Evolutionary conservation across 2,329 filamentous ascomycete genomes (phyloP).

Genomic region (Emergomyces africanus): DNA sequence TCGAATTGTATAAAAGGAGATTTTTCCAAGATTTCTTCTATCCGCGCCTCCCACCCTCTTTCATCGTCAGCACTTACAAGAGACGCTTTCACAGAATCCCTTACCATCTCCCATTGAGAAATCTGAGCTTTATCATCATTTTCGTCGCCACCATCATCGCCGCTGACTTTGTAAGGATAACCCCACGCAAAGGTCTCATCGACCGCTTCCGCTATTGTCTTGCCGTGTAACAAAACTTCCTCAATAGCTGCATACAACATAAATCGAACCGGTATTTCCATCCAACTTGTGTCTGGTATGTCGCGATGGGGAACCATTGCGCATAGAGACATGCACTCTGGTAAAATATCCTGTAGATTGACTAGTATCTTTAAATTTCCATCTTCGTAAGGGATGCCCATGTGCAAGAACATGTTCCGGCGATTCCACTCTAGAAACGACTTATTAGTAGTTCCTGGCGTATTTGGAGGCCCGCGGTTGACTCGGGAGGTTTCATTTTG

Average conservation of each 20-base stretch:
- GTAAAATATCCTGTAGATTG: slow-evolving; percentile 31
- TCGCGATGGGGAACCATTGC: slow-evolving; percentile 19
- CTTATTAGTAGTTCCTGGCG: neutral
- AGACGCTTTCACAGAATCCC: slow-evolving; percentile 7
- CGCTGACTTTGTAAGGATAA: slow-evolving; percentile 12
- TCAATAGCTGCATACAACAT: slow-evolving; percentile 41
- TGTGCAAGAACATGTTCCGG: slow-evolving; percentile 15
- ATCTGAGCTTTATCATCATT: neutral
- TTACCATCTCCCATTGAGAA: neutral
- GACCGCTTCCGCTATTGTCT: slow-evolving; percentile 23
- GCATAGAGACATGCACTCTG: slow-evolving; percentile 38
- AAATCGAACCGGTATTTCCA: slow-evolving; percentile 34
- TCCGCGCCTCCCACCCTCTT: slow-evolving; percentile 13
- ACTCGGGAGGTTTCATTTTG: neutral
- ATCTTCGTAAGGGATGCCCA: slow-evolving; percentile 17
- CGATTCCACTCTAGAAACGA: slow-evolving; percentile 15
- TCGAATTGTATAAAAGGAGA: slow-evolving; percentile 29
- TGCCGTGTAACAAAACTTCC: slow-evolving; percentile 31
- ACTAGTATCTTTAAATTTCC: slow-evolving; percentile 11
- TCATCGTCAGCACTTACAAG: slow-evolving; percentile 6
- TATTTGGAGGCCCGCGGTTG: neutral
- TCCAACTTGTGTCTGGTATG: slow-evolving; percentile 27
- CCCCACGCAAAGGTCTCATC: slow-evolving; percentile 37
- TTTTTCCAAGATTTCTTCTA: slow-evolving; percentile 16
- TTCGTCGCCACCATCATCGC: neutral